Evolutionary conservation across 805 yeast genomes (phyloP).

Genomic region (Starmera pachycereana): DNA sequence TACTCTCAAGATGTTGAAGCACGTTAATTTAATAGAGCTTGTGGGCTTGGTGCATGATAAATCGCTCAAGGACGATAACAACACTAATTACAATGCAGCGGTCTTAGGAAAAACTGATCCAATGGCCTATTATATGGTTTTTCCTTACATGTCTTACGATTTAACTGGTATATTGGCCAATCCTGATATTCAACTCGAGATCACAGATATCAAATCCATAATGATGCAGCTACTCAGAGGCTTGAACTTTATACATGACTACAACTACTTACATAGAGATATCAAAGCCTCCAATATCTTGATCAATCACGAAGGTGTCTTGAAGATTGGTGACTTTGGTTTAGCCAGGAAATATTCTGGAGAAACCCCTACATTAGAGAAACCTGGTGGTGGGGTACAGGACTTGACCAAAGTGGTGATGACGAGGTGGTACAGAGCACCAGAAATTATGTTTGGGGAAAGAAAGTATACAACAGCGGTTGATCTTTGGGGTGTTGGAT

Average conservation of each 20-base stretch:
- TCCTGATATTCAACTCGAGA: constrained; percentile 48
- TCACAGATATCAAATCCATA: constrained; percentile 73
- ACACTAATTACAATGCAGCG: not conserved
- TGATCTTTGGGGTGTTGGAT: constrained; percentile 97
- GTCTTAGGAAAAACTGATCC: constrained; percentile 8
- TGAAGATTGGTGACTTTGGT: constrained; percentile 95
- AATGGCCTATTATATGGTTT: constrained; percentile 66
- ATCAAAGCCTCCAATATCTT: constrained; percentile 94
- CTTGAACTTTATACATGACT: constrained; percentile 65
- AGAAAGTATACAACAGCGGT: constrained; percentile 85
- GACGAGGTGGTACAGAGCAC: constrained; percentile 97
- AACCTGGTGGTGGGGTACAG: constrained; percentile 33
- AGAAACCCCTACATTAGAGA: constrained; percentile 38
- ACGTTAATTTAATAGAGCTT: constrained; percentile 65
- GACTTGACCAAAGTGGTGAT: constrained; percentile 67
- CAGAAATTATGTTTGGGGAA: constrained; percentile 83
- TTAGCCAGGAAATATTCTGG: constrained; percentile 73
- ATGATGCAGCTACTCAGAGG: constrained; percentile 74
- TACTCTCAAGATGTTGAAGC: constrained; percentile 60
- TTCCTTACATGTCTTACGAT: constrained; percentile 90
- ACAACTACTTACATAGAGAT: constrained; percentile 67
- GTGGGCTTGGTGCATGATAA: constrained; percentile 66
- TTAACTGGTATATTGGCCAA: constrained; percentile 83
- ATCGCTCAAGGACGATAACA: constrained; percentile 16
- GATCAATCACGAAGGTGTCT: constrained; percentile 60